Evolutionary conservation across 257 asterid species (phyloP), one percentile per base, ranked within the genome.

Genomic region (Agastache rugosa): DNA sequence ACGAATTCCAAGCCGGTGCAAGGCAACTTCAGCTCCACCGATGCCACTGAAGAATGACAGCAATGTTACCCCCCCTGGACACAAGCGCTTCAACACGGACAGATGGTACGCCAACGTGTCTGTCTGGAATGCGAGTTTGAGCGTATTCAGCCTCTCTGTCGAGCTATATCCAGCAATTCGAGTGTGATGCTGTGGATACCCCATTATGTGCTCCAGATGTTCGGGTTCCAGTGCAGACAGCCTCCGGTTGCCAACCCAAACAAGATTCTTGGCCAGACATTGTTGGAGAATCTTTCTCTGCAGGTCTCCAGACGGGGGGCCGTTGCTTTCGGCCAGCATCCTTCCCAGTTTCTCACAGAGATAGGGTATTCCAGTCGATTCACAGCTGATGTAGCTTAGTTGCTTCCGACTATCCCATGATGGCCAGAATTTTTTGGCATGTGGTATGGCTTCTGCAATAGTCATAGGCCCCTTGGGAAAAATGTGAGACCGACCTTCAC

Each of bases 331-430:
- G 1, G 76, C 67, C 77, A 89, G 11, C 71, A 63, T 74, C 77
- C 86, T 81, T 67, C 88, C 86, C 7, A 94, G 77, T 81, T 78
- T 90, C 67, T 92, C 96, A 45, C 97, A 85, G 10, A 83, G 45
- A 62, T 78, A 79, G 74, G 90, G 63, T 50, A 77, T 3, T 59
- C 83, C 88, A 1, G 69, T 61, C 1, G 80, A 59, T 68, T 90
- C 97, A 35, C 78, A 80, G 44, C 64, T 78, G 71, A 92, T 75
- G 79, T 71, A 23, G 77, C 41, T 82, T 71, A 94, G 35, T 12
- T 89, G 91, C 83, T 83, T 83, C 83, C 99, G 86, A 8, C 85
- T 79, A 72, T 94, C 99, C 99, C 99, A 94, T 0, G 84, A 80
- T 3, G 98, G 99, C 99, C 97, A 90, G 91, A 91, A 92, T 77